Conservation (phyloP, 2,329 filamentous ascomycete genomes). For the Talaromyces sp. region DNA sequence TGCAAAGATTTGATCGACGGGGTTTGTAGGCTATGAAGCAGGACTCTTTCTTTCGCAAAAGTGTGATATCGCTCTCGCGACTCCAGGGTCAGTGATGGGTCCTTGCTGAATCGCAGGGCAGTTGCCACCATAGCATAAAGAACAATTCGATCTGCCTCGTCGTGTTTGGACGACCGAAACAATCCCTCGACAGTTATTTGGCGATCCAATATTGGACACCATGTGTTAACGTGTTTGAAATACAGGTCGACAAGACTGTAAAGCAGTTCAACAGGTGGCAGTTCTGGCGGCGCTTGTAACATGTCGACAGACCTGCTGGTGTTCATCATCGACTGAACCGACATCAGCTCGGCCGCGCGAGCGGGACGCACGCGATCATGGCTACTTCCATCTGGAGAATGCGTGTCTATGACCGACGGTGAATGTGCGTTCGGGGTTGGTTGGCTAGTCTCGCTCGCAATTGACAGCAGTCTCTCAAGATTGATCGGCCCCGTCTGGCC, state of each 20-base stretch:
- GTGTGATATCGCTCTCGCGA: slow-evolving; percentile 69
- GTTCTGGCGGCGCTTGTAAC: slow-evolving; percentile 53
- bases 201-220: slow-evolving; percentile 82
- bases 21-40: slow-evolving; percentile 82
- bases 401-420: neutral
- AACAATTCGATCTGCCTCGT: slow-evolving; percentile 75
- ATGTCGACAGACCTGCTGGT: neutral
- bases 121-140: slow-evolving; percentile 85
- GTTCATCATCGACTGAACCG: slow-evolving; percentile 1
- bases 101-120: slow-evolving; percentile 75
- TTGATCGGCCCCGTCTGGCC: neutral
- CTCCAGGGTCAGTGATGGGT: slow-evolving; percentile 66
- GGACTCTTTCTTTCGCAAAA: slow-evolving; percentile 75
- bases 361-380: neutral
- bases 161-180: slow-evolving; percentile 68
- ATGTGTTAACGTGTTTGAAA: slow-evolving; percentile 74
- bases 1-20: slow-evolving; percentile 83
- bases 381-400: neutral
- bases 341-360: slow-evolving; percentile 1
- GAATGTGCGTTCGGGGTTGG: neutral
- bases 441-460: neutral
- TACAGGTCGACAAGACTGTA: slow-evolving; percentile 69
- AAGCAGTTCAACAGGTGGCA: slow-evolving; percentile 68
- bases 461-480: neutral
- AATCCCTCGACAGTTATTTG: slow-evolving; percentile 74